Percentiles rank a stretch among this genome's conserved stretches.
Conservation (phyloP, 1,284 basidiomycete genomes). For the Chondrostereum purpureum region DNA sequence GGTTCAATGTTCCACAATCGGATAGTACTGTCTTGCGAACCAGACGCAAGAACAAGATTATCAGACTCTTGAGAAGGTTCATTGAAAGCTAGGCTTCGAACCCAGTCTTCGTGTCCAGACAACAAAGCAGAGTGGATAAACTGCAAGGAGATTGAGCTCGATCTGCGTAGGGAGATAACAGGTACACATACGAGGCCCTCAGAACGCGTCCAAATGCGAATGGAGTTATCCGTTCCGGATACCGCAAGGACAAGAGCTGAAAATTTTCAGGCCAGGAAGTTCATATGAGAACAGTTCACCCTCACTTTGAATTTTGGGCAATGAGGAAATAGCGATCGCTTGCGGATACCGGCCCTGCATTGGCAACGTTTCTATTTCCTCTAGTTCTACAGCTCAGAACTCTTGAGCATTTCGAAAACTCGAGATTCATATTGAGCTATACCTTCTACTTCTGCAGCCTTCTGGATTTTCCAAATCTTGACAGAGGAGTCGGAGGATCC, state of each 20-base stretch:
- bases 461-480: slow-evolving; percentile 55
- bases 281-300: too few relatives aligned
- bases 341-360: slow-evolving; percentile 73
- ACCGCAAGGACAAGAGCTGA: slow-evolving; percentile 72
- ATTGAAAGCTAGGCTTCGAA: slow-evolving; percentile 72
- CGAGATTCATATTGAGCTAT: slow-evolving; percentile 13
- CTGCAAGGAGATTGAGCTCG: slow-evolving; percentile 28
- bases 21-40: slow-evolving; percentile 88
- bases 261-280: too few relatives aligned
- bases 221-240: slow-evolving; percentile 67
- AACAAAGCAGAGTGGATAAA: slow-evolving; percentile 58
- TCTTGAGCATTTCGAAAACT: slow-evolving; percentile 12
- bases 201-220: slow-evolving; percentile 71
- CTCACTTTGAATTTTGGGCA: slow-evolving; percentile 67
- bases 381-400: neutral
- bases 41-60: slow-evolving; percentile 70
- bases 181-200: slow-evolving; percentile 48
- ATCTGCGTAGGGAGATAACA: too few relatives aligned
- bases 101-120: slow-evolving; percentile 93
- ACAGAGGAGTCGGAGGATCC: slow-evolving; percentile 77
- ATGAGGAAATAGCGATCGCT: slow-evolving; percentile 52
- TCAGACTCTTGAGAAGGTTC: slow-evolving; percentile 23
- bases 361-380: slow-evolving; percentile 56
- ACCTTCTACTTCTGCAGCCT: slow-evolving; percentile 26
- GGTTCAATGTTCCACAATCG: slow-evolving; percentile 79